Conservation (phyloP, 2,329 filamentous ascomycete genomes). For the Hypoxylon rubiginosum region DNA sequence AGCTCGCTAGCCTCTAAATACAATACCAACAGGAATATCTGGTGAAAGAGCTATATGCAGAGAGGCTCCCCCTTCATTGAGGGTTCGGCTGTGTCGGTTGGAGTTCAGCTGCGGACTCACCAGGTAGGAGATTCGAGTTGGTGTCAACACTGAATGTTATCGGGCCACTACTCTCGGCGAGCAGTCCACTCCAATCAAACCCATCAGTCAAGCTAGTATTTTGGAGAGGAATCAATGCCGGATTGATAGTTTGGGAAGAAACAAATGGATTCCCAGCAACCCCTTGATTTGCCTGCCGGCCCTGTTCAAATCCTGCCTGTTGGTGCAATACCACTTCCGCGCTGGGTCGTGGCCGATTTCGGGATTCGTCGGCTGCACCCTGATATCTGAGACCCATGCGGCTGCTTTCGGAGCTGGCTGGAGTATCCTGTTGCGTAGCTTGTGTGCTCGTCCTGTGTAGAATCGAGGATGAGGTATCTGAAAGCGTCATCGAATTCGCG, state of each 20-base stretch:
- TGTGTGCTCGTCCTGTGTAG: not conserved
- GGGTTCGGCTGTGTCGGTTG: not conserved
- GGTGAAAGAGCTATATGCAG: not conserved
- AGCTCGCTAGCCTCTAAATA: not conserved
- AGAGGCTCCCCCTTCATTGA: not conserved
- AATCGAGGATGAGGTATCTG: constrained; percentile 1
- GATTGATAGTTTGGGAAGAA: not conserved
- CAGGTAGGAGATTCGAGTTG: not conserved
- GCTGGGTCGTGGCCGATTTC: not conserved
- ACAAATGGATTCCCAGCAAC: not conserved
- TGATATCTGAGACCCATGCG: not conserved
- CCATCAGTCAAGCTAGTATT: no score
- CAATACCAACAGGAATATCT: not conserved
- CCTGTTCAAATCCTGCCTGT: not conserved
- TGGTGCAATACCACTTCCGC: not conserved
- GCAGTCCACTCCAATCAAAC: no score
- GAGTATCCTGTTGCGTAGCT: not conserved
- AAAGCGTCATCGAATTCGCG: not conserved
- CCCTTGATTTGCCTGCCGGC: not conserved
- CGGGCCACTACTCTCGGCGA: no score
- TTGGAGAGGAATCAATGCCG: no score
- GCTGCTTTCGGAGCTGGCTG: not conserved
- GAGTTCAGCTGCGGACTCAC: not conserved
- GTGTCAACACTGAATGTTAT: no score
- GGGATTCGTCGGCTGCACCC: not conserved